Base-by-base conservation (phyloP, 106 monocot genomes). In the Dioscorea dumetorum region DNA sequence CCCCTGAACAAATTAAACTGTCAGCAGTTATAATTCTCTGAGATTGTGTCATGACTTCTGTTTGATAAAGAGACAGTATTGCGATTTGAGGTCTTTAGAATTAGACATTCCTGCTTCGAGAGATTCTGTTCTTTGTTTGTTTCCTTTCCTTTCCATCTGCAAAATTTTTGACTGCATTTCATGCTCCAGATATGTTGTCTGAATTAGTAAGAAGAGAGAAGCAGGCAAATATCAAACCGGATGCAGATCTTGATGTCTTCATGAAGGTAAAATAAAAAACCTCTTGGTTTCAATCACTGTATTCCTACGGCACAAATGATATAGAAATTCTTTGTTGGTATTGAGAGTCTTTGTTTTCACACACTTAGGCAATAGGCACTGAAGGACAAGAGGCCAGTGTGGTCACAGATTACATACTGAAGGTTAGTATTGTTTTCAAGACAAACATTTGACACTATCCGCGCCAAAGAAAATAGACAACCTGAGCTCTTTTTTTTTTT, bases 341-440 rank as follows among this genome's bases (percentile, higher is more conserved):
- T 22, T 17, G 18, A 51, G 13, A 21, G 6, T 2, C 49, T 3
- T 23, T 56, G 12, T 68, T 28, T 68, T 22, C 53, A 22, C 17
- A 41, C 5, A 15, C 59, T 0, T 75, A 86, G 82, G 82, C 87
- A 58, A 16, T 77, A 48, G 70, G 80, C 28, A 77, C 77, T 35
- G 87, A 69, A 74, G 83, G 80, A 6, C 54, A 73, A n/a, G 63
- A 87, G 60, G 70, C 58, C 56, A 72, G 63, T 63, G 57, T 83
- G 41, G 53, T 73, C 64, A 83, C 87, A 33, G 80, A 87, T 72
- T 83, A 87, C 28, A 80, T 76, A 41, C 65, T 87, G 19, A 87
- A 80, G 83, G 87, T 80, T 77, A 9, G 22, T 57, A 6, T 23
- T 3, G 41, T 41, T 41, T 41, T 41, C 41, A 41, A 10, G 41